Conservation (phyloP, 257 asterid species). For the Rehmannia glutinosa region DNA sequence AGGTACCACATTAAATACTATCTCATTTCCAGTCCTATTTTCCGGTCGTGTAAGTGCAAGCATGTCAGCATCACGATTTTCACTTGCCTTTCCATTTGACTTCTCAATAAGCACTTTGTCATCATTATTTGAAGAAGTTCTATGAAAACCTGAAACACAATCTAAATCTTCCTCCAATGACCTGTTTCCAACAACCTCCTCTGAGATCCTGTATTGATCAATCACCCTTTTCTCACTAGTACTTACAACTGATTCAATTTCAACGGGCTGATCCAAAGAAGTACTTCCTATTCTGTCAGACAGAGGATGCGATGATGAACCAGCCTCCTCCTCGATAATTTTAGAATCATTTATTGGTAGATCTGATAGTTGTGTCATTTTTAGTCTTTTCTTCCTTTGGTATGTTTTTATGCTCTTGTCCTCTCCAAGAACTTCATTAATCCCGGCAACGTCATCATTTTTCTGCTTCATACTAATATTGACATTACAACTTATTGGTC, state of each 20-base stretch:
- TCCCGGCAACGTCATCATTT: conserved; percentile 5
- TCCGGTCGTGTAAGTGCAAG: background rate
- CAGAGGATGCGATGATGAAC: background rate
- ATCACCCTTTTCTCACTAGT: conserved; percentile 23
- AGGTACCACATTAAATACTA: background rate
- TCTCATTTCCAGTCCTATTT: background rate
- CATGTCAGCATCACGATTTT: conserved; percentile 3
- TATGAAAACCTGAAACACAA: conserved; percentile 18
- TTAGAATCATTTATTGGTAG: conserved; percentile 2
- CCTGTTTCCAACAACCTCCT: conserved; percentile 26
- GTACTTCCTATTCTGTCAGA: background rate
- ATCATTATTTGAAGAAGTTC: background rate
- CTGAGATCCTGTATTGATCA: conserved; percentile 17
- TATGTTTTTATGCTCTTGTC: background rate
- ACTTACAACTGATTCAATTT: conserved; percentile 17
- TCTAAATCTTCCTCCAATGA: conserved; percentile 20
- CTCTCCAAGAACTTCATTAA: conserved; percentile 6
- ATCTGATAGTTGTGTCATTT: conserved; percentile 8
- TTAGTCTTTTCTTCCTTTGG: conserved; percentile 16
- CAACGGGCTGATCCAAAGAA: conserved; percentile 18
- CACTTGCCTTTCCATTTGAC: conserved; percentile 15
- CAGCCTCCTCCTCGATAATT: conserved; percentile 2
- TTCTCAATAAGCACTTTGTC: conserved; percentile 4
- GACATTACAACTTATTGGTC: background rate
- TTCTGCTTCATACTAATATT: conserved; percentile 4